Percentiles rank a stretch among this genome's conserved stretches.
Conservation (phyloP, 2,329 filamentous ascomycete genomes). For the Alternaria panax region DNA sequence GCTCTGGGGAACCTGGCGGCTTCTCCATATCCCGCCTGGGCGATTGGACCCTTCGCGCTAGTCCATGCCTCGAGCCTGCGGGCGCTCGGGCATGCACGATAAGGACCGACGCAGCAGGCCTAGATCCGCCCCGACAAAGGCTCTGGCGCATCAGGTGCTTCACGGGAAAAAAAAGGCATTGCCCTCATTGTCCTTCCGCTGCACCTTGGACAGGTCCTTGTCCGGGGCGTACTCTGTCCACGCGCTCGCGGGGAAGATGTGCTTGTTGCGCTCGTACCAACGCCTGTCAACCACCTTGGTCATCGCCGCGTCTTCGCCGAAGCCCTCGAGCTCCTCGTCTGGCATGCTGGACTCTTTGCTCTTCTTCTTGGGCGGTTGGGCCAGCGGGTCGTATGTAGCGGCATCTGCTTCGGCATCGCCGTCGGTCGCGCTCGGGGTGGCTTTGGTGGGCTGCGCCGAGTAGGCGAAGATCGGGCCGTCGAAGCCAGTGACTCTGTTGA, state of each 20-base stretch:
- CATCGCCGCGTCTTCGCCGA: slow-evolving; percentile 74
- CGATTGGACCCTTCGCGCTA: slow-evolving; percentile 3
- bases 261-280: slow-evolving; percentile 98
- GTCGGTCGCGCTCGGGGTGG: slow-evolving; percentile 43
- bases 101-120: neutral
- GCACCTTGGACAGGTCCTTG: slow-evolving; percentile 79
- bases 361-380: slow-evolving; percentile 46
- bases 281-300: slow-evolving; percentile 95
- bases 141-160: slow-evolving; percentile 1
- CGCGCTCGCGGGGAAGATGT: slow-evolving; percentile 94
- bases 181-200: slow-evolving; percentile 83
- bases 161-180: slow-evolving; percentile 81
- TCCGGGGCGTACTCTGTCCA: slow-evolving; percentile 96
- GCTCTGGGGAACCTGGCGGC: slow-evolving; percentile 7
- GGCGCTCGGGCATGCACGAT: neutral
- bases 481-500: slow-evolving; percentile 82
- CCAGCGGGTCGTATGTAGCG: slow-evolving; percentile 52
- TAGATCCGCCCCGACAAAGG: neutral
- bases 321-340: slow-evolving; percentile 72
- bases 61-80: neutral
- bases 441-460: slow-evolving; percentile 58
- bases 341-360: slow-evolving; percentile 46
- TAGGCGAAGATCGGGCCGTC: slow-evolving; percentile 82
- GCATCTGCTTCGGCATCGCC: slow-evolving; percentile 29
- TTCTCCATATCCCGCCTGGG: slow-evolving; percentile 5